Base-by-base conservation (phyloP, 1,284 basidiomycete genomes). In the Amylostereum chailletii region DNA sequence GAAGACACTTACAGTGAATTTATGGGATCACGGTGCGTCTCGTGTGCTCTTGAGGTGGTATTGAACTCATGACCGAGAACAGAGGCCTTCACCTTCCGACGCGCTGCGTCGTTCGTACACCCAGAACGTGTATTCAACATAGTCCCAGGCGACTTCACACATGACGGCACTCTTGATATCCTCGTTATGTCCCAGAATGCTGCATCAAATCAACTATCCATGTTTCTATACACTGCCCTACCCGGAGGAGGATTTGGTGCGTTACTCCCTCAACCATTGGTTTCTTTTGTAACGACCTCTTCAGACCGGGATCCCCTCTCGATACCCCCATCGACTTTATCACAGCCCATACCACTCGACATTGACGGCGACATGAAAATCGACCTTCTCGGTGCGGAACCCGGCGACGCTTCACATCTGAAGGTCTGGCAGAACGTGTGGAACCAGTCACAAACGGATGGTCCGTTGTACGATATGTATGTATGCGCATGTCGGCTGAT, bases 131-230 rank as follows among this genome's bases (percentile, higher is more conserved):
- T 89, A 29, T 67, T 75, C 54, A 97, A 96, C 61, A 83, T 94
- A 40, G 78, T 98, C 1, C 93, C 94, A 0, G 90, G 89, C 26
- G 95, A 99, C 67, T 94, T 89, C 62, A 90, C 94, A 32, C 89
- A 93, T 62, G 87, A 94, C 54, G 95, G 95, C 7, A 83, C 81
- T 59, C 75, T 97, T 4, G 95, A 98, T 66, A 62, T 97, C 3
- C 78, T 98, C 4, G 78, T 97, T 48, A 94, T 97, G 88, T 78
- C 81, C 46, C 71, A 79, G 56, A 74, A 68, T 55, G 64, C 61
- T 48, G 72, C 60, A 50, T 72, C 59, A 49, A 71, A 58, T 57
- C 76, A 75, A 52, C 65, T 89, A 31, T 78, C 82, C 33, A 75
- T 94, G 67, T 70, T 69, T 9, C 64, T 95, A 10, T 90, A 91